phyloP scores from a whole-genome alignment of 139 green algal genomes.

The Chlorella sorokiniana region DNA sequence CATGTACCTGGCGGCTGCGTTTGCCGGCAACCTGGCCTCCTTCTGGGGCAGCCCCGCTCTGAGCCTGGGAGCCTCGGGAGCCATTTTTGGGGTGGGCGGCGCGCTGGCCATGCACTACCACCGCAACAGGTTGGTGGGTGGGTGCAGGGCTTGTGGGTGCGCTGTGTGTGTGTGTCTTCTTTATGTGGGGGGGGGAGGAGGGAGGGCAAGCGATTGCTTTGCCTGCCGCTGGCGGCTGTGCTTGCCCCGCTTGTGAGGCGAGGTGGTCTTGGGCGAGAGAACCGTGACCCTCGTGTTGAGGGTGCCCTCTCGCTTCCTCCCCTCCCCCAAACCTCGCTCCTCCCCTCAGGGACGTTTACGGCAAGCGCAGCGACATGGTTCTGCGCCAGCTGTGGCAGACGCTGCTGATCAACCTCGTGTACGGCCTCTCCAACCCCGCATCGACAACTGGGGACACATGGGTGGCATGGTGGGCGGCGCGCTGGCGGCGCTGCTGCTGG shows the following conservation, averaged over 20 bases:
- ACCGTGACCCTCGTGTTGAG: neutral
- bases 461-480: slow-evolving; percentile 57
- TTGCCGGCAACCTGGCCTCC: slow-evolving; percentile 53
- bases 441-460: slow-evolving; percentile 61
- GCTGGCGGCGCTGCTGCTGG: slow-evolving; percentile 47
- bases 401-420: slow-evolving; percentile 50
- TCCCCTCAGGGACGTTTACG: slow-evolving; percentile 30
- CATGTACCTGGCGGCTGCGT: slow-evolving; percentile 44
- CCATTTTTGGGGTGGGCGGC: slow-evolving; percentile 57
- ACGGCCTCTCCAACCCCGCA: slow-evolving; percentile 41
- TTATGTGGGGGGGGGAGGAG: neutral
- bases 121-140: slow-evolving; percentile 27
- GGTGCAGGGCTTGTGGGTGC: too few relatives aligned
- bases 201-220: neutral
- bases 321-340: neutral
- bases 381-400: slow-evolving; percentile 46
- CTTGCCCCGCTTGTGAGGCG: neutral
- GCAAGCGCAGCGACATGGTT: slow-evolving; percentile 38
- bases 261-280: too few relatives aligned
- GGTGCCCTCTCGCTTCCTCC: neutral
- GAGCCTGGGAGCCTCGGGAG: slow-evolving; percentile 48
- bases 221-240: too few relatives aligned
- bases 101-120: slow-evolving; percentile 54
- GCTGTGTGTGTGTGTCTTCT: neutral
- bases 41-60: slow-evolving; percentile 40